Conservation (phyloP, 2,329 filamentous ascomycete species). For the Verticillium nubilum region DNA sequence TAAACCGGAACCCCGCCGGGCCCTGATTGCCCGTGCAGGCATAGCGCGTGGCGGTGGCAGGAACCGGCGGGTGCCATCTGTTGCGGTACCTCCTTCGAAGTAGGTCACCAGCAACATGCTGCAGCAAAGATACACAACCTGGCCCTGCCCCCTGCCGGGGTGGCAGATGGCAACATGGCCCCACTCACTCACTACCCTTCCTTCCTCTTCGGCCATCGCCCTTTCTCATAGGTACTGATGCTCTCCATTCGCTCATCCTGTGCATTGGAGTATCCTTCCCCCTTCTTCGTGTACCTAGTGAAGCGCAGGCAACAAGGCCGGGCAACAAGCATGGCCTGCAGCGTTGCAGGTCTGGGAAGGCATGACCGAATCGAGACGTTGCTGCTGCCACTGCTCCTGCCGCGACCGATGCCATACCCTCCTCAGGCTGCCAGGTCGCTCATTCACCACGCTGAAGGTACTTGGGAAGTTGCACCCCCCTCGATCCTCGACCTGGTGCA, state of each 20-base stretch:
- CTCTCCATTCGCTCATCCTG: not conserved
- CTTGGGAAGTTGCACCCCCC: not conserved
- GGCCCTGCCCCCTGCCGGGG: not conserved
- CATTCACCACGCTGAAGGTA: not conserved
- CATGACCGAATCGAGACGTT: not conserved
- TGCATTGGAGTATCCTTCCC: not conserved
- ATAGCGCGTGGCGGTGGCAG: conserved; percentile 1
- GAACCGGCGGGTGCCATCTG: not conserved
- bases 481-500: not conserved
- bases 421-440: not conserved
- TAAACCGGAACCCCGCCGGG: not conserved
- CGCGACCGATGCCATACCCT: no score
- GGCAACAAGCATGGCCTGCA: not conserved
- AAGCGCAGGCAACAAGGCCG: not conserved
- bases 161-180: not conserved
- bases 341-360: not conserved
- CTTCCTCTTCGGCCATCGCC: not conserved
- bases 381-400: not conserved
- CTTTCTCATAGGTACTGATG: not conserved
- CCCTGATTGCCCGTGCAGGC: not conserved
- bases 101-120: not conserved
- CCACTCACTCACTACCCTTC: not conserved
- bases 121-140: not conserved
- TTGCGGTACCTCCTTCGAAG: not conserved
- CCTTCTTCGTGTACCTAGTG: not conserved